Percentiles rank a stretch among this genome's conserved stretches.
These are phyloP conservation scores for Cyathus striatus DNA, from an alignment of 768 basidiomycete species.

Conservation along the genomic window DNA sequence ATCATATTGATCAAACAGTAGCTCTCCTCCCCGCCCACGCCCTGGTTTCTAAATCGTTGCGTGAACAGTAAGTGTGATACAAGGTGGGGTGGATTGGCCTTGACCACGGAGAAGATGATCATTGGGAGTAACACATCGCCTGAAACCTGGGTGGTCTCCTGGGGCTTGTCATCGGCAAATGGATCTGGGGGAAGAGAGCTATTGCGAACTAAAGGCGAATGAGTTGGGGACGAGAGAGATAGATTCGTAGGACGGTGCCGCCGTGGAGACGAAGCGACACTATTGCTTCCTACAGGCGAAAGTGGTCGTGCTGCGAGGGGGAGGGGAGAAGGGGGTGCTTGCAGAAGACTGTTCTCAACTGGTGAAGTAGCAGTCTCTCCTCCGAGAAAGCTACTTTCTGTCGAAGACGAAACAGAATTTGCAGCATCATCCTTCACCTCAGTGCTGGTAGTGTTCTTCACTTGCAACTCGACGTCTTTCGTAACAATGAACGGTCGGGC, in stretches of 20 bases:
- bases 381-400: slow-evolving; percentile 5
- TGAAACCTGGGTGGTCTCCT: slow-evolving; percentile 52
- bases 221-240: slow-evolving; percentile 14
- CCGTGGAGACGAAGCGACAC: slow-evolving; percentile 6
- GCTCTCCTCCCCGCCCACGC: slow-evolving; percentile 74
- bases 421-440: too few species aligned
- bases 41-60: slow-evolving; percentile 53
- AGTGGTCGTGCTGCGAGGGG: too few species aligned
- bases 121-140: slow-evolving; percentile 91
- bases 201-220: slow-evolving; percentile 8
- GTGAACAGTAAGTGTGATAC: slow-evolving; percentile 66
- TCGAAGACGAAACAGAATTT: too few species aligned
- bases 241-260: slow-evolving; percentile 4
- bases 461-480: too few species aligned
- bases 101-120: slow-evolving; percentile 92
- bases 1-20: slow-evolving; percentile 94
- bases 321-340: neutral
- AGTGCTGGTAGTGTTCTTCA: neutral
- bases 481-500: neutral
- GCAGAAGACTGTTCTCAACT: neutral
- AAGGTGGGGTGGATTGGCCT: slow-evolving; percentile 82
- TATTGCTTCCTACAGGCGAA: too few species aligned
- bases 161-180: too few species aligned
- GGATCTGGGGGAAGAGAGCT: too few species aligned
- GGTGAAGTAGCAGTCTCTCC: neutral